Percentiles rank a stretch among this genome's conserved stretches.
These are phyloP conservation scores for Chlorella sp. DNA, from an alignment of 139 green algal genomes.

Conservation along the genomic window DNA sequence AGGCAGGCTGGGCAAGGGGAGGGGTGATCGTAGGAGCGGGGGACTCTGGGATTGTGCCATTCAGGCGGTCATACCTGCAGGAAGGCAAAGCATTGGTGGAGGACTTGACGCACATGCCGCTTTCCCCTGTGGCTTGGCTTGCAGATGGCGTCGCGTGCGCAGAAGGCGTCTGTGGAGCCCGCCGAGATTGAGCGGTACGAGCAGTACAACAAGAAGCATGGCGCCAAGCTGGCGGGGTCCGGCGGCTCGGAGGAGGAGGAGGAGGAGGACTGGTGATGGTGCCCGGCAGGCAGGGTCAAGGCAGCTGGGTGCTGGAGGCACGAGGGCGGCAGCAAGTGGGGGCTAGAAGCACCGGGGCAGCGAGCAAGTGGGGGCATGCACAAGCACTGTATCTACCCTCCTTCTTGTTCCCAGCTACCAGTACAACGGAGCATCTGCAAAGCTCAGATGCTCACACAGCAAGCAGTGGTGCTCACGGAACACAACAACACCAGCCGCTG, in stretches of 20 bases:
- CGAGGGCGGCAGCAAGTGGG: background rate
- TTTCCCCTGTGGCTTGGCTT: background rate
- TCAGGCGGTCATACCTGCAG: background rate
- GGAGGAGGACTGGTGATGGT: slow-evolving; percentile 38
- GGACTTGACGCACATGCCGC: background rate
- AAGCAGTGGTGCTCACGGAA: no score
- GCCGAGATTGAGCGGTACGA: slow-evolving; percentile 81
- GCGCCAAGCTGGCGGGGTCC: slow-evolving; percentile 60
- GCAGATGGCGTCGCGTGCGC: slow-evolving; percentile 71
- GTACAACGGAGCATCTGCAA: background rate
- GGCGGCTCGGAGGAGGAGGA: slow-evolving; percentile 26
- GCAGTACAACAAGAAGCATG: slow-evolving; percentile 86
- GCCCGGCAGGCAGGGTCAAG: background rate
- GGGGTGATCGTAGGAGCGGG: no score
- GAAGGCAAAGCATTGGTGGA: background rate
- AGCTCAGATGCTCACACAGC: background rate
- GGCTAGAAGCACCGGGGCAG: background rate
- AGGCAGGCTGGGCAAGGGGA: no score
- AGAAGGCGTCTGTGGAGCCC: slow-evolving; percentile 75
- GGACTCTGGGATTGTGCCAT: background rate
- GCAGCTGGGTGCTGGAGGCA: background rate
- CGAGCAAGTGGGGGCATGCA: background rate
- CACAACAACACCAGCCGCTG: no score
- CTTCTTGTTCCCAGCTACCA: background rate
- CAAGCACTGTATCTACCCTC: background rate